These are phyloP conservation scores for Pulveroboletus sp. DNA, from an alignment of 768 basidiomycete genomes.

Conservation along the genomic window DNA sequence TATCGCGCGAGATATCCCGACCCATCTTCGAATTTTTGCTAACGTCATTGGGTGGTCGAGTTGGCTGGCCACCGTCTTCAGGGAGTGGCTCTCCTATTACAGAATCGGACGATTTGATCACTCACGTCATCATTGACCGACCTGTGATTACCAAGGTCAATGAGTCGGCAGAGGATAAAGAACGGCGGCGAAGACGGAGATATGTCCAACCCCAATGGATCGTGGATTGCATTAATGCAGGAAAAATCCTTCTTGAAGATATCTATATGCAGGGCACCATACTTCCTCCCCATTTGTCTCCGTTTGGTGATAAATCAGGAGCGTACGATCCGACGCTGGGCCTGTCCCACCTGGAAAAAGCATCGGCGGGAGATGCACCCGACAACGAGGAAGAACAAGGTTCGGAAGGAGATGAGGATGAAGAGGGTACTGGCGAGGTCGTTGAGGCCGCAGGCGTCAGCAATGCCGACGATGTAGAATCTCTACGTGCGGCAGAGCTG, in stretches of 20 bases:
- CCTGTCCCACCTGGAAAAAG: constrained; percentile 16
- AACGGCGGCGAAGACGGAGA: constrained; percentile 64
- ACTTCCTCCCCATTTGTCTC: constrained; percentile 92
- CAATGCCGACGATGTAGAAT: constrained; percentile 53
- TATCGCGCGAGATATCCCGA: constrained; percentile 90
- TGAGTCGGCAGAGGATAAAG: constrained; percentile 55
- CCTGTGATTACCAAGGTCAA: constrained; percentile 50
- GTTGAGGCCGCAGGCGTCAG: constrained; percentile 27
- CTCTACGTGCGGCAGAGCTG: constrained; percentile 81
- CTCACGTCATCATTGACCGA: constrained; percentile 93
- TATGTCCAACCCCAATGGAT: constrained; percentile 98
- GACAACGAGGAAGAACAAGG: constrained; percentile 28
- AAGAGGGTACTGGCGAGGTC: constrained; percentile 28
- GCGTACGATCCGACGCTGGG: constrained; percentile 65
- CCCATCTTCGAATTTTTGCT: constrained; percentile 92
- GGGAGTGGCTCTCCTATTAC: constrained; percentile 78
- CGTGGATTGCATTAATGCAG: constrained; percentile 90
- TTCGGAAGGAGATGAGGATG: constrained; percentile 17
- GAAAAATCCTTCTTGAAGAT: constrained; percentile 79
- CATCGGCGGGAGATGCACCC: constrained; percentile 28
- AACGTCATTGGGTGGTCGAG: constrained; percentile 84
- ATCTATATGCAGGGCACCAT: constrained; percentile 79
- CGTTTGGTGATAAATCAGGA: constrained; percentile 79
- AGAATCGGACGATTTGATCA: constrained; percentile 78
- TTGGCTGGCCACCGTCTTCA: constrained; percentile 83